Conservation (phyloP, 169 alveolate genomes). For the Babesia caballi region DNA sequence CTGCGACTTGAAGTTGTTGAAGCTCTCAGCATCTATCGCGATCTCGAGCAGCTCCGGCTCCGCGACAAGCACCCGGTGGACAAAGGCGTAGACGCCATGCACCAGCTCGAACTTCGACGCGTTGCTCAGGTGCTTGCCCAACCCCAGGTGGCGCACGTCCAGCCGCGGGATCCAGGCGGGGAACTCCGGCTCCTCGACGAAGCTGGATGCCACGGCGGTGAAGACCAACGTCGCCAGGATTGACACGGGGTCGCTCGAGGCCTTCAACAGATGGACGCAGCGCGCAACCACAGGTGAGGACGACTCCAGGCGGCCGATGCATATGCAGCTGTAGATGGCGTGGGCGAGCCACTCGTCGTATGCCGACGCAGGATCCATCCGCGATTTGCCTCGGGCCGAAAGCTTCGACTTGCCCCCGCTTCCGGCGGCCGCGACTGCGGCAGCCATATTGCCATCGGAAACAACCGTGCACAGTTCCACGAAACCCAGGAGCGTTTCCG, state of each 20-base stretch:
- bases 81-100: not conserved
- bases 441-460: not conserved
- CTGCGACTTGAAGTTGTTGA: slow-evolving; percentile 11
- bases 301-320: slow-evolving; percentile 7
- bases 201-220: not conserved
- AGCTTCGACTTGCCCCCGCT: not conserved
- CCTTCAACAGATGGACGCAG: slow-evolving; percentile 4
- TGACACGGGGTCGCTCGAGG: not conserved
- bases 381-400: not conserved
- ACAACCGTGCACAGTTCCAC: slow-evolving; percentile 3
- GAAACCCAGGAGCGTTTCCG: not conserved
- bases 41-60: not conserved
- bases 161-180: not conserved
- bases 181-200: not conserved
- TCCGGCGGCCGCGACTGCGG: not conserved
- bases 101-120: slow-evolving; percentile 5
- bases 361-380: not conserved
- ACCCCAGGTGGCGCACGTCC: not conserved
- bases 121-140: slow-evolving; percentile 10
- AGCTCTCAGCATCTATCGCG: slow-evolving; percentile 5
- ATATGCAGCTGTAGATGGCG: not conserved
- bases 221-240: not conserved
- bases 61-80: not conserved
- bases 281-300: not conserved
- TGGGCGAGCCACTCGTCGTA: slow-evolving; percentile 31